A percentile compares a stretch with the other conserved stretches of the same genome.
These are phyloP conservation scores for Cardamine chenopodiifolia DNA, from an alignment of 345 rosid species.

Conservation along the genomic window DNA sequence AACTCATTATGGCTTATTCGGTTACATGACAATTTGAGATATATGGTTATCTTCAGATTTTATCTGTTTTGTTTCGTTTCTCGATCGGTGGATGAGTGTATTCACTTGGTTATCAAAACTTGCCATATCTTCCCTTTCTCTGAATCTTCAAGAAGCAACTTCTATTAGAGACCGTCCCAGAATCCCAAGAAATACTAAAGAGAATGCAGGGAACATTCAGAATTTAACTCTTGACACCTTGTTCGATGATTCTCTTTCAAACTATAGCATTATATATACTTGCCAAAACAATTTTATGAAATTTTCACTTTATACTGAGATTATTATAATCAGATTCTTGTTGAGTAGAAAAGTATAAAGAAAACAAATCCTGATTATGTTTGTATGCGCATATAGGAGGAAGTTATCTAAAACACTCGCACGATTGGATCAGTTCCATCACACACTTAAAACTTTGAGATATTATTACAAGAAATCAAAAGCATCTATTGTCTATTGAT, in stretches of 20 bases:
- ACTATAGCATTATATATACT: background rate
- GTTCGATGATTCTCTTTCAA: slow-evolving; percentile 41
- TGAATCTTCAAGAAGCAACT: too few species aligned
- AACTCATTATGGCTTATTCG: too few species aligned
- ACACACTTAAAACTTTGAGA: background rate
- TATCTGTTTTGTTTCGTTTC: slow-evolving; percentile 43
- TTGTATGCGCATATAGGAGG: background rate
- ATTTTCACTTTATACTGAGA: background rate
- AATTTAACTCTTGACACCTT: slow-evolving; percentile 43
- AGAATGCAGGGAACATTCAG: slow-evolving; percentile 25
- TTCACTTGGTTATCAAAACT: slow-evolving; percentile 50
- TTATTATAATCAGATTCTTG: background rate
- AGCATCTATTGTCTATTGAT: background rate
- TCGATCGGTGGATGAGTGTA: slow-evolving; percentile 45
- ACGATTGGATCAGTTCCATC: background rate
- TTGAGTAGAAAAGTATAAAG: background rate
- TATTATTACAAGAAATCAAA: background rate
- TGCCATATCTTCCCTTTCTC: too few species aligned
- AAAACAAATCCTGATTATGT: background rate
- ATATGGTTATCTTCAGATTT: background rate
- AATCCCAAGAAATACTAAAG: slow-evolving; percentile 9
- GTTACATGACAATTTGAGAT: too few species aligned
- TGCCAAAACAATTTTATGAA: slow-evolving; percentile 3
- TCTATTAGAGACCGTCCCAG: slow-evolving; percentile 3
- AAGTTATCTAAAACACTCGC: background rate